Percentiles rank a stretch among this genome's conserved stretches.
phyloP scores from a whole-genome alignment of 139 green algal species.

The Parachlorella kessleri region DNA sequence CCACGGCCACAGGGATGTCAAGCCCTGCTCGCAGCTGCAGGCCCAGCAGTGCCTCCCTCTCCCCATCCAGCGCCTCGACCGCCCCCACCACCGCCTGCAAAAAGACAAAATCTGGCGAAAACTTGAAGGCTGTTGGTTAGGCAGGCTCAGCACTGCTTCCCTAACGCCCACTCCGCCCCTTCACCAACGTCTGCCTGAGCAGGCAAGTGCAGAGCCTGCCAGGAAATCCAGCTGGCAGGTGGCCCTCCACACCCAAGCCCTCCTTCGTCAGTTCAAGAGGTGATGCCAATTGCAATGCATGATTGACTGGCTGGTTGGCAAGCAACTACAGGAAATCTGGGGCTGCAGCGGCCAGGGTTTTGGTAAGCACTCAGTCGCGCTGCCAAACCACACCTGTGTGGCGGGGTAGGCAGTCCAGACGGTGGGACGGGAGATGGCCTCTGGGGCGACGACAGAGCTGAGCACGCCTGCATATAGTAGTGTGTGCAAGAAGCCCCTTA shows the following conservation, averaged over 20 bases:
- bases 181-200: no score
- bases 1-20: conserved; percentile 27
- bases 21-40: conserved; percentile 59
- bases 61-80: conserved; percentile 62
- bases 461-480: conserved; percentile 40
- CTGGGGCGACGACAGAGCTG: conserved; percentile 56
- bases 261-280: no score
- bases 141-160: no score
- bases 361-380: no score
- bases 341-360: no score
- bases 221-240: background rate
- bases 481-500: no score
- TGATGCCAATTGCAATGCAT: no score
- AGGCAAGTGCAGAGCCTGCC: background rate
- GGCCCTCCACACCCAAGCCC: background rate
- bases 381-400: background rate
- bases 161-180: no score
- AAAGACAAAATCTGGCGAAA: no score
- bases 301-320: no score
- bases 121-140: no score
- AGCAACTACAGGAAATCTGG: no score
- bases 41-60: conserved; percentile 50
- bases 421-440: conserved; percentile 42
- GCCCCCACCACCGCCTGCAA: conserved; percentile 35
- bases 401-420: conserved; percentile 56